phyloP scores from a whole-genome alignment of 192 early-diverging fungal species.

The Linnemannia schmuckeri region DNA sequence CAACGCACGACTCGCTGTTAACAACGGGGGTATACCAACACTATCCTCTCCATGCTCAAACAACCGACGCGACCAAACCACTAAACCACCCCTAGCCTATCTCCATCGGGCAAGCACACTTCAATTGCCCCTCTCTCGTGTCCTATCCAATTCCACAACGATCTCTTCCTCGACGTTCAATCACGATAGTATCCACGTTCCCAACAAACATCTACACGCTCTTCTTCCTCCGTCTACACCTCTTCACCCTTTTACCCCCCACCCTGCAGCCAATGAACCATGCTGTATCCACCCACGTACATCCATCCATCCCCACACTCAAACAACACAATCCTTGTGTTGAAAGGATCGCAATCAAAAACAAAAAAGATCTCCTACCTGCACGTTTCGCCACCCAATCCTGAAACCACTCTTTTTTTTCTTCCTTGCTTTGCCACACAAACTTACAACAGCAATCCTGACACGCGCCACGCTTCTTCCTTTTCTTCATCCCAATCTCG shows the following conservation, averaged over 20 bases:
- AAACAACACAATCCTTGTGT: too few species aligned
- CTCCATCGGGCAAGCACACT: too few species aligned
- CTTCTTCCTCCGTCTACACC: background rate
- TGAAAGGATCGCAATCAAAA: too few species aligned
- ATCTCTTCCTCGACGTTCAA: too few species aligned
- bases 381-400: background rate
- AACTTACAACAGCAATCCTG: background rate
- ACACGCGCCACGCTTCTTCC: background rate
- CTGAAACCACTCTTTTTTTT: background rate
- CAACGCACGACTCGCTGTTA: too few species aligned
- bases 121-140: too few species aligned
- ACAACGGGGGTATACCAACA: background rate
- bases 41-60: background rate
- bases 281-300: background rate
- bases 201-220: background rate
- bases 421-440: background rate
- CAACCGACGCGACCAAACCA: background rate
- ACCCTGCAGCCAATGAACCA: constrained; percentile 1
- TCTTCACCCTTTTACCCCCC: background rate
- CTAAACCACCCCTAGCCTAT: too few species aligned
- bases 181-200: too few species aligned
- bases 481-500: background rate
- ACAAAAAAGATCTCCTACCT: background rate
- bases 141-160: too few species aligned
- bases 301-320: background rate